phyloP scores from a whole-genome alignment of 176 grass and related monocot genomes.

The Melocanna baccifera region DNA sequence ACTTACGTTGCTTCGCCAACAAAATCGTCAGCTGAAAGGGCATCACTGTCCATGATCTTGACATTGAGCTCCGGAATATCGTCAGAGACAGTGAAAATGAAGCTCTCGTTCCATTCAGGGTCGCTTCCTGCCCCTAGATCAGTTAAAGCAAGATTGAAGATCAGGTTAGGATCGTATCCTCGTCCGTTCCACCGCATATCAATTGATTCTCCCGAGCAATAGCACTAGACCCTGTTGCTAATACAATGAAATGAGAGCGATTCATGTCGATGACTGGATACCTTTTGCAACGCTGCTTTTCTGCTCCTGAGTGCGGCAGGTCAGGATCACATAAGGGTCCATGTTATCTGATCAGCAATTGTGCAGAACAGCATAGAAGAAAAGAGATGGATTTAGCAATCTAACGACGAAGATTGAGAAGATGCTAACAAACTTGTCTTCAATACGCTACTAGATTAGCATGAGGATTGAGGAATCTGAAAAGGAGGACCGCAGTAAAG shows the following conservation, averaged over 20 bases:
- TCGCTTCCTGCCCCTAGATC: constrained; percentile 56
- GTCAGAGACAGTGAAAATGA: constrained; percentile 62
- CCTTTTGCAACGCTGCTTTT: constrained; percentile 58
- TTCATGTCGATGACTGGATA: not conserved
- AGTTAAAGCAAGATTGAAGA: not conserved
- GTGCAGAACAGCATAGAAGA: not conserved
- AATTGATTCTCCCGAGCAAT: not conserved
- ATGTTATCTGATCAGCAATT: constrained; percentile 46
- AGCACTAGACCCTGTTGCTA: not conserved
- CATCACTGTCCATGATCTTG: constrained; percentile 88
- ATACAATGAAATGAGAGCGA: not conserved
- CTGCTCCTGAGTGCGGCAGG: constrained; percentile 55
- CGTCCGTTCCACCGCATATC: not conserved
- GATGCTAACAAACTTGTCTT: not conserved
- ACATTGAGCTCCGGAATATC: constrained; percentile 35
- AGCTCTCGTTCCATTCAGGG: constrained; percentile 91
- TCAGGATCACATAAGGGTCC: constrained; percentile 67
- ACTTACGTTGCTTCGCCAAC: constrained; percentile 69
- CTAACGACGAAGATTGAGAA: not conserved
- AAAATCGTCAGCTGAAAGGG: constrained; percentile 59
- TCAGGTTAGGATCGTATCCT: constrained; percentile 1
- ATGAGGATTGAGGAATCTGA: not conserved
- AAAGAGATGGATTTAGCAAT: not conserved
- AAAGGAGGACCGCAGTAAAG: too few species aligned
- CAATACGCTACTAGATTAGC: not conserved